These are phyloP conservation scores for Bruguiera gymnorhiza DNA, from an alignment of 345 rosid species.

Conservation along the genomic window DNA sequence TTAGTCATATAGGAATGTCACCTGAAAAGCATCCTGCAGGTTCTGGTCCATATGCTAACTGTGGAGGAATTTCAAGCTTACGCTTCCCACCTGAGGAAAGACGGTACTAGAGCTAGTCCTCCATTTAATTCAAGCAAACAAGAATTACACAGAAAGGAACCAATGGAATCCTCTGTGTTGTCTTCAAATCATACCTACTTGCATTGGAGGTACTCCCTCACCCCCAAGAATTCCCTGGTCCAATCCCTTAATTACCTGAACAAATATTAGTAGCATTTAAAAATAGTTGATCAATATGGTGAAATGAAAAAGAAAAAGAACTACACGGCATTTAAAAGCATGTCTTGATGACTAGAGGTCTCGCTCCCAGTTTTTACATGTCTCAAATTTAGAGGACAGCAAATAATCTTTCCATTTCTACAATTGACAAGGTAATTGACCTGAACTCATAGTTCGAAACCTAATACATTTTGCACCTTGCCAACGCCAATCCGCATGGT, in stretches of 20 bases:
- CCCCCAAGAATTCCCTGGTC: constrained; percentile 94
- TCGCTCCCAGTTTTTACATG: no score
- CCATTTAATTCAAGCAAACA: neutral
- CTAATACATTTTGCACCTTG: constrained; percentile 45
- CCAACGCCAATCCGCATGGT: constrained; percentile 93
- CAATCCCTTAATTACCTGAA: constrained; percentile 77
- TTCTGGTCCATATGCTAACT: constrained; percentile 90
- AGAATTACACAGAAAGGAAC: neutral
- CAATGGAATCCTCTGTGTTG: neutral
- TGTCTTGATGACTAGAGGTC: neutral
- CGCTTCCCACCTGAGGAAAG: constrained; percentile 67
- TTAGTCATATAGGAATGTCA: constrained; percentile 11
- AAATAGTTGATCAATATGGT: neutral
- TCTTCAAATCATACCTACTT: constrained; percentile 46
- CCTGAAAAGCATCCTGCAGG: constrained; percentile 98
- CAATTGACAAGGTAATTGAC: neutral
- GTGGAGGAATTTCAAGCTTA: constrained; percentile 83
- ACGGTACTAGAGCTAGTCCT: neutral
- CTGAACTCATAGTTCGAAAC: neutral
- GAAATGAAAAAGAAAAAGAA: neutral
- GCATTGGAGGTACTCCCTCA: constrained; percentile 91
- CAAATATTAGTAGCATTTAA: neutral
- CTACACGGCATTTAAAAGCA: neutral
- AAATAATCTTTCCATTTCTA: no score
- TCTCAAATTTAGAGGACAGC: no score